Evolutionary conservation across 78 protist genomes (phyloP).

Genomic region (Dictyostelium firmibasis): DNA sequence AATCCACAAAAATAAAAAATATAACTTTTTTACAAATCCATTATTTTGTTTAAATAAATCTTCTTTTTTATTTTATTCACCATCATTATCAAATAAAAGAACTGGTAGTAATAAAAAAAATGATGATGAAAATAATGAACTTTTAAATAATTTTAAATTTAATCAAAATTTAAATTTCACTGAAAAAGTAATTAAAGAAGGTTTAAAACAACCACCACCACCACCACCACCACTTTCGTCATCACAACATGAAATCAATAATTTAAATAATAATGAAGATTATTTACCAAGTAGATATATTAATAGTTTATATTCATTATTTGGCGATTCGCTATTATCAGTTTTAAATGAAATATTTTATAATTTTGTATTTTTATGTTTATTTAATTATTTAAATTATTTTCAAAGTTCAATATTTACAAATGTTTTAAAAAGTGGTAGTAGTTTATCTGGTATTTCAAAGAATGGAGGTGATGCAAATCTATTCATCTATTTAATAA

Average conservation of each 20-base stretch:
- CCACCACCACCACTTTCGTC: background rate
- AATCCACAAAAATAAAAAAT: background rate
- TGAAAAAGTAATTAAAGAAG: conserved; percentile 1
- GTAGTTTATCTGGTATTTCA: background rate
- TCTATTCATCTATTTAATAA: background rate
- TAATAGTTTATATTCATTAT: background rate
- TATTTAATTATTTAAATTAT: background rate
- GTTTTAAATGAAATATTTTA: background rate
- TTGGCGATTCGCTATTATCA: conserved; percentile 24
- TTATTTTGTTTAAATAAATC: conserved; percentile 11
- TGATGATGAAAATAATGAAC: background rate
- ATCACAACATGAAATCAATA: too few species aligned
- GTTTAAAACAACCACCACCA: background rate
- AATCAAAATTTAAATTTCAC: background rate
- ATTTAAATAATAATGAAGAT: background rate
- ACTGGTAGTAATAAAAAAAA: background rate
- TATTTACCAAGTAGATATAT: background rate
- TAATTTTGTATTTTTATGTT: background rate
- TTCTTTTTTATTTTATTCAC: background rate
- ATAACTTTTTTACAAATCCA: background rate
- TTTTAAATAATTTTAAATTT: background rate
- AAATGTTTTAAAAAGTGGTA: background rate
- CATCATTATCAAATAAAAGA: background rate
- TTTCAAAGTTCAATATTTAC: background rate
- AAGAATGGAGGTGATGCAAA: background rate